A percentile compares a stretch with the other conserved stretches of the same genome.
These are phyloP conservation scores for Psilocybe tampanensis DNA, from an alignment of 768 basidiomycete genomes.

Conservation along the genomic window DNA sequence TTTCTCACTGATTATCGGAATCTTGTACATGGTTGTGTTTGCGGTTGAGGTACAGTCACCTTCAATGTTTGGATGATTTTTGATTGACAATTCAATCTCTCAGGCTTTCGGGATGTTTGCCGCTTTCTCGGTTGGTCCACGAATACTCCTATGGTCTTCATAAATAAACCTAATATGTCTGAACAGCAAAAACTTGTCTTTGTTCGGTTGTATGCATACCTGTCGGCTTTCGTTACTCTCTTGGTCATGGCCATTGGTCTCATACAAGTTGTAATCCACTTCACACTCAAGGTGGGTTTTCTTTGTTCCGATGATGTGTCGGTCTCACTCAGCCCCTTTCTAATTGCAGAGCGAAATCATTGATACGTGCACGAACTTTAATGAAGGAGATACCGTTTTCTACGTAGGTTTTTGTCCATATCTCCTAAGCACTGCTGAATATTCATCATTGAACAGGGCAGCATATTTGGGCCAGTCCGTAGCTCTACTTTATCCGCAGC, in stretches of 20 bases:
- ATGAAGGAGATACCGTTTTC: slow-evolving; percentile 34
- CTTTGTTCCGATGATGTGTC: neutral
- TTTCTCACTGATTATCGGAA: slow-evolving; percentile 62
- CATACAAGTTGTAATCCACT: slow-evolving; percentile 63
- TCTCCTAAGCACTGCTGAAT: neutral
- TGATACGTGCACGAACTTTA: slow-evolving; percentile 48
- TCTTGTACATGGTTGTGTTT: slow-evolving; percentile 51
- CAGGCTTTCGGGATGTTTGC: slow-evolving; percentile 54
- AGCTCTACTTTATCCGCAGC: slow-evolving; percentile 26
- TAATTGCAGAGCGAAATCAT: slow-evolving; percentile 56
- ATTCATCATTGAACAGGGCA: slow-evolving; percentile 37
- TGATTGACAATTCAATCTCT: neutral
- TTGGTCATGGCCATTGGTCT: slow-evolving; percentile 54
- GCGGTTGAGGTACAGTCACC: slow-evolving; percentile 45
- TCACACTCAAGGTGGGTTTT: slow-evolving; percentile 59
- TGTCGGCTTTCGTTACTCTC: slow-evolving; percentile 48
- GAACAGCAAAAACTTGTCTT: slow-evolving; percentile 55
- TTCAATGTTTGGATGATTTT: neutral
- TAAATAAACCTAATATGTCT: neutral
- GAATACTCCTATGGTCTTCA: neutral
- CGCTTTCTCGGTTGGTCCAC: slow-evolving; percentile 51
- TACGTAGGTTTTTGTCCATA: slow-evolving; percentile 34
- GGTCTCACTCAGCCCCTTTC: neutral
- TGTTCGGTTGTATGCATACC: slow-evolving; percentile 57
- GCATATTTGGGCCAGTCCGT: slow-evolving; percentile 54